These are phyloP conservation scores for Curvularia verruculosa DNA, from an alignment of 2,329 filamentous ascomycete genomes.

Conservation along the genomic window DNA sequence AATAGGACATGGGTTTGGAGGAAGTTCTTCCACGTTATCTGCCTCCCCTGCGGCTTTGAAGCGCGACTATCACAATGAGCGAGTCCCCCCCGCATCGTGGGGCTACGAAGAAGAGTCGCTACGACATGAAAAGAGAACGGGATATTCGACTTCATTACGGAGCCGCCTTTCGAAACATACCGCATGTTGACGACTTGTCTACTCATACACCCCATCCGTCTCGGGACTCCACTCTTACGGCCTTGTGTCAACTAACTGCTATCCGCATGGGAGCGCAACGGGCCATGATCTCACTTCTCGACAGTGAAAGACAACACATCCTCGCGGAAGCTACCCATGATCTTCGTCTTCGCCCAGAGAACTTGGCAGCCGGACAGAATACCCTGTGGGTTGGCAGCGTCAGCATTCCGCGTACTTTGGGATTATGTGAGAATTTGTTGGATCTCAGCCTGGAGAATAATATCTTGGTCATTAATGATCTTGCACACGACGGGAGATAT, in stretches of 20 bases:
- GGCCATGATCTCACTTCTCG: slow-evolving; percentile 47
- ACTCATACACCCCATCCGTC: slow-evolving; percentile 28
- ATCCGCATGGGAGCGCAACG: slow-evolving; percentile 42
- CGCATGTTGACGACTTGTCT: slow-evolving; percentile 21
- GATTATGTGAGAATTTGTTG: slow-evolving; percentile 33
- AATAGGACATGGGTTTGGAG: neutral
- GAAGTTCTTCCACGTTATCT: neutral
- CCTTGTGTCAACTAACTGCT: slow-evolving; percentile 46
- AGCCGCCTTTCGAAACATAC: slow-evolving; percentile 33
- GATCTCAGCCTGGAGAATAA: slow-evolving; percentile 4
- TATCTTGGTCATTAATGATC: slow-evolving; percentile 22
- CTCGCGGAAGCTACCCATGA: slow-evolving; percentile 48
- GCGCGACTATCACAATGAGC: slow-evolving; percentile 7
- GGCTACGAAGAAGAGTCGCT: slow-evolving; percentile 6
- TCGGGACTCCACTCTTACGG: slow-evolving; percentile 39
- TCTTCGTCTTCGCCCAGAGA: slow-evolving; percentile 28
- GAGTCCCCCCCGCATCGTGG: slow-evolving; percentile 5
- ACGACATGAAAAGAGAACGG: slow-evolving; percentile 33
- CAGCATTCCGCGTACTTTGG: slow-evolving; percentile 36
- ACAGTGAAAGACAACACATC: slow-evolving; percentile 43
- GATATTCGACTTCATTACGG: slow-evolving; percentile 37
- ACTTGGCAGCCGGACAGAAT: slow-evolving; percentile 11
- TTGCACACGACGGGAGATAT: neutral
- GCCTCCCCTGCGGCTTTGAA: neutral
- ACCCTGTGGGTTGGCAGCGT: slow-evolving; percentile 40